Evolutionary conservation across 768 basidiomycete genomes (phyloP).

Genomic region (Dioszegia aurantiaca): DNA sequence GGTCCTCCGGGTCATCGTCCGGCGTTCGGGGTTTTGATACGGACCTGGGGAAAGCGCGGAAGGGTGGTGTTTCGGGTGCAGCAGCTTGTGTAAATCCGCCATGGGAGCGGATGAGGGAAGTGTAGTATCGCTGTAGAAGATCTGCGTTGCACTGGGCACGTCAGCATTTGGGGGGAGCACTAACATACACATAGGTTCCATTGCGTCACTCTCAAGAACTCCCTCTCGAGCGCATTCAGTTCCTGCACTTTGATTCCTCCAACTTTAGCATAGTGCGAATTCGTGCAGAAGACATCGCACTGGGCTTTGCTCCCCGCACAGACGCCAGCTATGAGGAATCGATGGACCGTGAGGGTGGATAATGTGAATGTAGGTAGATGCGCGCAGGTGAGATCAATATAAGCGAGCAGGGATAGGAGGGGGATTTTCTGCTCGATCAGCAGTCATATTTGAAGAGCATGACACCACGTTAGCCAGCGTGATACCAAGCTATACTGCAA

Average conservation of each 20-base stretch:
- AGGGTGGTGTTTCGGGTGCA: conserved; percentile 31
- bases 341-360: conserved; percentile 93
- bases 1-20: conserved; percentile 9
- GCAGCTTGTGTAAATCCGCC: conserved; percentile 47
- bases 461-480: too few species aligned
- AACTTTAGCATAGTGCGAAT: conserved; percentile 89
- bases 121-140: conserved; percentile 86
- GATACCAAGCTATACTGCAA: too few species aligned
- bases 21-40: conserved; percentile 22
- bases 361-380: conserved; percentile 84
- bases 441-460: not conserved
- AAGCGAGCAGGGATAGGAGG: conserved; percentile 51
- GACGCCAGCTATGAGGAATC: conserved; percentile 92
- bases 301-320: conserved; percentile 90
- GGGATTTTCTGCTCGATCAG: conserved; percentile 47
- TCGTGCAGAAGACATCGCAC: conserved; percentile 93
- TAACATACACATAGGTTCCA: conserved; percentile 85
- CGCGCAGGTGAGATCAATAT: conserved; percentile 66
- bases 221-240: conserved; percentile 89
- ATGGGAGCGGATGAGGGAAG: conserved; percentile 85
- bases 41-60: conserved; percentile 42
- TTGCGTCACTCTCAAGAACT: conserved; percentile 85
- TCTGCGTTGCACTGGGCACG: conserved; percentile 75
- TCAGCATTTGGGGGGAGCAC: conserved; percentile 15
- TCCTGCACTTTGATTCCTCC: conserved; percentile 89